A percentile compares a stretch with the other conserved stretches of the same genome.
Conservation (phyloP, 73 alveolate genomes). For the Paramecium caudatum region DNA sequence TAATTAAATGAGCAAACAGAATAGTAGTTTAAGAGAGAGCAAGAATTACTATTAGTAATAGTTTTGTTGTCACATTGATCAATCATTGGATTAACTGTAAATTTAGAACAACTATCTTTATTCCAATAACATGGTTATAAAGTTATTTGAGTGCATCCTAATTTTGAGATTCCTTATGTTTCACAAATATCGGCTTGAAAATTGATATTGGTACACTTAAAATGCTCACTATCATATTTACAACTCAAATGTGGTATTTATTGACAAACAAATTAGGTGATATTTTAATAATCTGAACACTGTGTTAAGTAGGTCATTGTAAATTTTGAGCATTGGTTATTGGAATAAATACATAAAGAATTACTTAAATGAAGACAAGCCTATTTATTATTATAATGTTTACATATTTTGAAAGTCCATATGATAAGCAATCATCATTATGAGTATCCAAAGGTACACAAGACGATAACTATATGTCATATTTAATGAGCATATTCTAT, state of each 20-base stretch:
- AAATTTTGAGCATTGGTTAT: background rate
- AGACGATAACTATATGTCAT: background rate
- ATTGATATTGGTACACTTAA: background rate
- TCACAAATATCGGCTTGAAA: background rate
- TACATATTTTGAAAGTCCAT: slow-evolving; percentile 40
- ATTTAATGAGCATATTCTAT: background rate
- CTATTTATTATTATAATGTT: background rate
- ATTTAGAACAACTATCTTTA: background rate
- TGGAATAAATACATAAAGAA: background rate
- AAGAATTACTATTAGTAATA: background rate
- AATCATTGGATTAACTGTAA: background rate
- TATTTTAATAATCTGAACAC: slow-evolving; percentile 21
- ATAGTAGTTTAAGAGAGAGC: background rate
- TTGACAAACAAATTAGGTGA: slow-evolving; percentile 3
- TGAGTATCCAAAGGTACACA: slow-evolving; percentile 30
- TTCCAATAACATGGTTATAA: slow-evolving; percentile 52
- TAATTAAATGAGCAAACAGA: slow-evolving; percentile 1
- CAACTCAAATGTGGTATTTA: slow-evolving; percentile 1
- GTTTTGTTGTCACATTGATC: background rate
- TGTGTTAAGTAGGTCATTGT: background rate
- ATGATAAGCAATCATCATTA: background rate
- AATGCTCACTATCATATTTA: background rate
- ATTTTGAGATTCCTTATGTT: background rate
- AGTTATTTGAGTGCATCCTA: background rate
- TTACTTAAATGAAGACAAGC: background rate